Percentiles rank a stretch among this genome's conserved stretches.
Evolutionary conservation across 176 grass and related monocot genomes (phyloP).

Genomic region (Triticum dicoccoides): DNA sequence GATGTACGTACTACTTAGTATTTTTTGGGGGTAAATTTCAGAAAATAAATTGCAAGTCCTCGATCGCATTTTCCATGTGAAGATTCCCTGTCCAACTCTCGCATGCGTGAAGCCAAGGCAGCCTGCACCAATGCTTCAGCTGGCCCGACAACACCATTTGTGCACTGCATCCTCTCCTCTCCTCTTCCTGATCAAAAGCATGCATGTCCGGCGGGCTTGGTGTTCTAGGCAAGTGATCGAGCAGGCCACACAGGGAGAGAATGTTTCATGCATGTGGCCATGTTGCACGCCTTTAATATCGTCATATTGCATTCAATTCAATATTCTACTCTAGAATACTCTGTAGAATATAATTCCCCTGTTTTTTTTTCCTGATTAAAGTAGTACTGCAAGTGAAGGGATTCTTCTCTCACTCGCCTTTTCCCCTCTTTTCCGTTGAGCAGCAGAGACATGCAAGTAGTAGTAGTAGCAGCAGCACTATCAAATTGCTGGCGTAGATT

Average conservation of each 20-base stretch:
- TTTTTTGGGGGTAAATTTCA: no score
- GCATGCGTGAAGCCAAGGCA: background rate
- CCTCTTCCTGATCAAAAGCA: background rate
- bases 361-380: background rate
- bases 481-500: background rate
- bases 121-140: background rate
- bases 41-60: no score
- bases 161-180: background rate
- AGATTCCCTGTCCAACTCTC: background rate
- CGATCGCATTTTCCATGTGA: background rate
- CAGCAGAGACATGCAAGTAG: background rate
- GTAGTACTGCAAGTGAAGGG: background rate
- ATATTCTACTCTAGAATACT: no score
- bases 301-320: background rate
- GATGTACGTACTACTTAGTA: no score
- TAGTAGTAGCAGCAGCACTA: background rate
- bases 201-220: constrained; percentile 16
- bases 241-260: background rate
- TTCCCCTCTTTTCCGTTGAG: background rate
- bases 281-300: background rate
- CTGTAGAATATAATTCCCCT: no score
- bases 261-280: constrained; percentile 1
- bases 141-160: background rate
- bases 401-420: background rate
- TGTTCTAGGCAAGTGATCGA: constrained; percentile 20